Conservation (phyloP, 1,284 basidiomycete genomes). For the Kalmanozyma brasiliensis region DNA sequence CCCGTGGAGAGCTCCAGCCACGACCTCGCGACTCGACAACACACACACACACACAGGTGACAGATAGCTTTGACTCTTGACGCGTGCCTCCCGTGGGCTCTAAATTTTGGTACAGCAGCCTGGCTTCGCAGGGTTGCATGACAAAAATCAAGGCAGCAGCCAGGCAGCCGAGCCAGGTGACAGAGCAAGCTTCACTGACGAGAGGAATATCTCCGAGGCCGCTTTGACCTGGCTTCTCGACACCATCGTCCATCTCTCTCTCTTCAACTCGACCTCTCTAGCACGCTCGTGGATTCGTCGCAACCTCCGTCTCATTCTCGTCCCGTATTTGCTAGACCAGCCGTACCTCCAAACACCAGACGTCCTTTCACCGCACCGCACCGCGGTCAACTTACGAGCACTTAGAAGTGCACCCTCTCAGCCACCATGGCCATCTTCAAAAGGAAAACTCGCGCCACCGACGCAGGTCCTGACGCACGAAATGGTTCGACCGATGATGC, state of each 20-base stretch:
- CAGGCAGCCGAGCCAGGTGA: constrained; percentile 2
- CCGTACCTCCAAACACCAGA: no score
- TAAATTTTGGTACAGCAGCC: no score
- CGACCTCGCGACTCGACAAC: not conserved
- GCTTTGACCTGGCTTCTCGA: not conserved
- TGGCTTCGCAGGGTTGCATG: no score
- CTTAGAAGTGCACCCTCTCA: not conserved
- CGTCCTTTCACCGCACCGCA: no score
- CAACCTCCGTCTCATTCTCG: no score
- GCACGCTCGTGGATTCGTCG: no score
- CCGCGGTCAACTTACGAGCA: not conserved
- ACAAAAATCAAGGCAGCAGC: constrained; percentile 5
- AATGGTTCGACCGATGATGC: constrained; percentile 39
- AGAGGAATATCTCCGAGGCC: constrained; percentile 12
- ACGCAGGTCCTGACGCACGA: constrained; percentile 33
- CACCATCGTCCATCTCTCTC: not conserved
- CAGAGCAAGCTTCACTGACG: constrained; percentile 1
- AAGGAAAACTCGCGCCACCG: constrained; percentile 43
- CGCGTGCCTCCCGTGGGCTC: no score
- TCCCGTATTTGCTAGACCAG: no score
- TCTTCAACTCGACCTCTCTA: not conserved
- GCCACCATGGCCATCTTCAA: constrained; percentile 50
- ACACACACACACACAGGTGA: no score
- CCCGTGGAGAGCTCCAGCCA: constrained; percentile 12
- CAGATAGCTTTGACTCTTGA: no score